phyloP scores from a whole-genome alignment of 352 stramenopile species.

The Phytophthora europaea region DNA sequence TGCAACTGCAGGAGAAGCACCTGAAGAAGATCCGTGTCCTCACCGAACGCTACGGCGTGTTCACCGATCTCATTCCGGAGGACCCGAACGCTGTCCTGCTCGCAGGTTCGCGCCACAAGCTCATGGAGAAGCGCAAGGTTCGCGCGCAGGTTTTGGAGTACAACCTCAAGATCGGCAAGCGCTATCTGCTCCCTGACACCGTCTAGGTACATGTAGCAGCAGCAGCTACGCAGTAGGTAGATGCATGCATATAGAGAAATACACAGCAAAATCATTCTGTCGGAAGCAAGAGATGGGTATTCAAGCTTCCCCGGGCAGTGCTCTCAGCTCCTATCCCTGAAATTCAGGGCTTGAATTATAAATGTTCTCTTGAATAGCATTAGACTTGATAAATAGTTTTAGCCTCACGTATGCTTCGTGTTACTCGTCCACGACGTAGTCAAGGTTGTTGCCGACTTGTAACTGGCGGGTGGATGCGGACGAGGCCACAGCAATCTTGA shows the following conservation, averaged over 20 bases:
- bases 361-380: no score
- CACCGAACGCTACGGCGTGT: conserved; percentile 73
- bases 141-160: conserved; percentile 74
- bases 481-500: not conserved
- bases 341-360: no score
- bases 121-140: conserved; percentile 85
- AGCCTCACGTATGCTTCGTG: no score
- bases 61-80: conserved; percentile 83
- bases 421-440: not conserved
- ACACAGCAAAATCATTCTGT: not conserved
- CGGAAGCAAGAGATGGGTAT: no score
- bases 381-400: no score
- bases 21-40: conserved; percentile 79
- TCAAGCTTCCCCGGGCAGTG: no score
- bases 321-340: no score
- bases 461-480: not conserved
- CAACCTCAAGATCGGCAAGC: conserved; percentile 80
- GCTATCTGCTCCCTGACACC: conserved; percentile 70
- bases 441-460: not conserved
- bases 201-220: conserved; percentile 30
- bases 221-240: conserved; percentile 9
- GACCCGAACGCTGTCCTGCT: conserved; percentile 77
- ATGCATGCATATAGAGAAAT: conserved; percentile 16
- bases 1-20: conserved; percentile 70
- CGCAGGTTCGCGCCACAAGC: conserved; percentile 68